These are phyloP conservation scores for Colletotrichum lentis DNA, from an alignment of 2,329 filamentous ascomycete genomes.

Conservation along the genomic window DNA sequence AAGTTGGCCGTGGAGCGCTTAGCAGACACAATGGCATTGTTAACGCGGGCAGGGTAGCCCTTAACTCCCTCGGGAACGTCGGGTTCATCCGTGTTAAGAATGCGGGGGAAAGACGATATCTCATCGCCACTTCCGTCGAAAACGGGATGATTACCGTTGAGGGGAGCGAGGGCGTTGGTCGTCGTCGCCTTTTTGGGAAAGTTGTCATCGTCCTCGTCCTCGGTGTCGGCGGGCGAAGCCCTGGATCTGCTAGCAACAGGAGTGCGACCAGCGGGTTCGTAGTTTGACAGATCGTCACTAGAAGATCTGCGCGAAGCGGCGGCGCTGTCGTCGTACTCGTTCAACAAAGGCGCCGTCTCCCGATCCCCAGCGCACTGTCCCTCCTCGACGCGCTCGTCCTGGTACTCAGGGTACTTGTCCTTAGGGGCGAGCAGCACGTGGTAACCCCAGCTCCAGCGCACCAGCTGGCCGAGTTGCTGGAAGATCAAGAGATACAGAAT, in stretches of 20 bases:
- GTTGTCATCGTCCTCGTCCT: constrained; percentile 53
- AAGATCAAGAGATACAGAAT: constrained; percentile 97
- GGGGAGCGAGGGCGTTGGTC: constrained; percentile 39
- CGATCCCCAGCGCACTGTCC: constrained; percentile 66
- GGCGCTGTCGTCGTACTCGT: constrained; percentile 54
- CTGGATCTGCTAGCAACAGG: constrained; percentile 61
- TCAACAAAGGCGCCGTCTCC: constrained; percentile 57
- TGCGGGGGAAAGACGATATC: constrained; percentile 70
- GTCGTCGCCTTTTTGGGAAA: constrained; percentile 42
- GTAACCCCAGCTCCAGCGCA: constrained; percentile 98
- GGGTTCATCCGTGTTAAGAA: constrained; percentile 55
- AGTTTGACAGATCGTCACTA: constrained; percentile 56
- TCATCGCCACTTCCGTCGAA: constrained; percentile 53
- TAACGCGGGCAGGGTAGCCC: constrained; percentile 52
- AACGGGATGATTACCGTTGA: constrained; percentile 44
- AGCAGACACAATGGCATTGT: constrained; percentile 42
- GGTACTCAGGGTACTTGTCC: constrained; percentile 73
- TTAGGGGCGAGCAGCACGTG: constrained; percentile 91
- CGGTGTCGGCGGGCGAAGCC: constrained; percentile 59
- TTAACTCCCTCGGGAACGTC: constrained; percentile 53
- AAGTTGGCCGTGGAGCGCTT: constrained; percentile 41
- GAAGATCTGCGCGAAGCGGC: constrained; percentile 42
- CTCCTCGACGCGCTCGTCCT: constrained; percentile 62
- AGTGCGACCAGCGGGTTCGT: constrained; percentile 65
- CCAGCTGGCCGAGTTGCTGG: constrained; percentile 93